Base-by-base conservation (phyloP, 1,139 yeast species). In the Insectozyma bohioensis region DNA sequence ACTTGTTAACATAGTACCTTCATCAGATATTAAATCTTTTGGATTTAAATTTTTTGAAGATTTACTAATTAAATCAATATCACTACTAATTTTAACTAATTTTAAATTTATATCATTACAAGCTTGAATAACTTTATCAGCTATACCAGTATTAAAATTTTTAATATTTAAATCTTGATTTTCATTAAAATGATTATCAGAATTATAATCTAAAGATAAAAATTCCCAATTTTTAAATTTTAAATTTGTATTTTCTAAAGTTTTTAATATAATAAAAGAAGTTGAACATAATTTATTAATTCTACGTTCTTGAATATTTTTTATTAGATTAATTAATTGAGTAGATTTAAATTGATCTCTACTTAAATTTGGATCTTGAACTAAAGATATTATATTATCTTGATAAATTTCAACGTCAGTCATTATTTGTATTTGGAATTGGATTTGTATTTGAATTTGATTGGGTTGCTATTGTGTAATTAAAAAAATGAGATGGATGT, bases 1-100 rank as follows among this genome's bases (percentile, higher is more conserved):
- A 33, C 77, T 72, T 5, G 80, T 72, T 24, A 78, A 54, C 20
- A 76, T 56, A 3, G 82, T 73, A 2, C 84, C 84, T 26, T 78
- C 72, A 47, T 78, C 84, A 39, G 72, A 65, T 6, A 78, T 64
- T 41, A 66, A 68, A 42, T 77, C 80, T 4, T 61, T 37, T 0
- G 78, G 74, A 1, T 69, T 46, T 36, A 78, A 50, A 0, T 61
- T 55, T 26, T 61, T 54, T 30, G 71, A 63, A 3, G 69, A 61
- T 26, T 56, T 54, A 16, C 79, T 72, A 16, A 75, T 56, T 31
- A 58, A 61, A 42, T 72, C 75, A 28, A 76, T 56, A 42, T 74
- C 79, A 4, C 58, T 44, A 6, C 72, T 54, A n/a, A 76, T 58
- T 24, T 63, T 59, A 34, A 52, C 58, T 29, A 75, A 49, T 28